Conservation (phyloP, 495 filamentous ascomycete genomes). For the Xylaria curta region DNA sequence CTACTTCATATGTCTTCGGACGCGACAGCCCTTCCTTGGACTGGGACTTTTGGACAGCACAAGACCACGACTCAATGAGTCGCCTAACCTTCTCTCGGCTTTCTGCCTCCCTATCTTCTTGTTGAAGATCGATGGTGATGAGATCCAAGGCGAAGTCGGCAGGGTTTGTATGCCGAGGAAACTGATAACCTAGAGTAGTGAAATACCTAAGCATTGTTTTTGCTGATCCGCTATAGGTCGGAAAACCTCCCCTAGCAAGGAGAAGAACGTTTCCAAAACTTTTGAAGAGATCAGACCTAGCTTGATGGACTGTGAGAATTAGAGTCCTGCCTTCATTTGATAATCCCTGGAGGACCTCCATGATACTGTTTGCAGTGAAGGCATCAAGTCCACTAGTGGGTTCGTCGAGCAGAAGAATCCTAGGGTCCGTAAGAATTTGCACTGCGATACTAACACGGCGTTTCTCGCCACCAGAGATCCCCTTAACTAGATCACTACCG, state of each 20-base stretch:
- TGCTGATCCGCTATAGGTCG: constrained; percentile 70
- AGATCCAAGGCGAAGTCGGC: constrained; percentile 79
- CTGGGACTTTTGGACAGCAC: neutral
- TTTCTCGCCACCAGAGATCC: constrained; percentile 80
- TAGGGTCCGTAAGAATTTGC: constrained; percentile 75
- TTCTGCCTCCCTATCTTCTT: constrained; percentile 60
- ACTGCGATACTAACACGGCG: constrained; percentile 76
- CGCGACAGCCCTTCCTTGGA: neutral
- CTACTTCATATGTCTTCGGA: neutral
- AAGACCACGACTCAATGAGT: constrained; percentile 61
- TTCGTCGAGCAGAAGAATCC: constrained; percentile 73
- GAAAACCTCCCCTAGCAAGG: constrained; percentile 69
- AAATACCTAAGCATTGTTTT: constrained; percentile 72
- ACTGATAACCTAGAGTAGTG: constrained; percentile 61
- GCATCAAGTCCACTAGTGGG: constrained; percentile 79
- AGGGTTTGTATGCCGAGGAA: constrained; percentile 71
- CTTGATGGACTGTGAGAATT: constrained; percentile 77
- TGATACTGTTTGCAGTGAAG: constrained; percentile 76
- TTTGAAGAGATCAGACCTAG: constrained; percentile 72
- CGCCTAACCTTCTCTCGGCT: constrained; percentile 64
- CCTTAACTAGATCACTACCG: constrained; percentile 72
- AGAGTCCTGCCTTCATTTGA: constrained; percentile 77
- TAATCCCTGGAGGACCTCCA: constrained; percentile 70
- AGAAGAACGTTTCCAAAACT: constrained; percentile 74
- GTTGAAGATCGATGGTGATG: constrained; percentile 75